Percentiles rank a stretch among this genome's conserved stretches.
phyloP scores from a whole-genome alignment of 2,329 filamentous ascomycete species.

The Didymellaceae sp. region DNA sequence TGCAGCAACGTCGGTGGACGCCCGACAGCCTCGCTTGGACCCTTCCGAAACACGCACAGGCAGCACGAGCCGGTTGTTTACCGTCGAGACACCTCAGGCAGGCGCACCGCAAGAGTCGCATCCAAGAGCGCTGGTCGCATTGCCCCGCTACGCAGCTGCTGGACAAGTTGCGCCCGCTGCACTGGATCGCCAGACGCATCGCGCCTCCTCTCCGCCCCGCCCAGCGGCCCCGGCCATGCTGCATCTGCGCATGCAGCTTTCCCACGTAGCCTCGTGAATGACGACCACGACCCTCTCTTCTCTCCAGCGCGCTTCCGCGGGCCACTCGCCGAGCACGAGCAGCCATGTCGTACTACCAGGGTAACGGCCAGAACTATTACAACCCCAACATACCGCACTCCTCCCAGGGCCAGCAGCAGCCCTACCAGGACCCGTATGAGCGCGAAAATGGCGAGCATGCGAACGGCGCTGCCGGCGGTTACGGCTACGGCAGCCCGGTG shows the following conservation, averaged over 20 bases:
- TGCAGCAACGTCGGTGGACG: slow-evolving; percentile 1
- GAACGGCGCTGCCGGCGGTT: slow-evolving; percentile 53
- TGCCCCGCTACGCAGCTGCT: slow-evolving; percentile 2
- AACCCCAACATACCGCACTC: slow-evolving; percentile 51
- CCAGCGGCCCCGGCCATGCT: slow-evolving; percentile 43
- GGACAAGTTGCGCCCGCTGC: slow-evolving; percentile 15
- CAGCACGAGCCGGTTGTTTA: slow-evolving; percentile 12
- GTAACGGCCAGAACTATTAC: slow-evolving; percentile 61
- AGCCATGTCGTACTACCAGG: slow-evolving; percentile 62
- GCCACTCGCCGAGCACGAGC: slow-evolving; percentile 19
- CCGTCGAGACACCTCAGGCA: slow-evolving; percentile 11
- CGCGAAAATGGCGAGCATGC: slow-evolving; percentile 79
- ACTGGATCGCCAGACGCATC: slow-evolving; percentile 15
- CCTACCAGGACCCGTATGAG: slow-evolving; percentile 48
- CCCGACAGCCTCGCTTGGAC: slow-evolving; percentile 25
- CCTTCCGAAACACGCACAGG: slow-evolving; percentile 24
- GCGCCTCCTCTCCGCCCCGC: slow-evolving; percentile 24
- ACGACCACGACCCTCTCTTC: slow-evolving; percentile 31
- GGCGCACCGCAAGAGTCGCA: slow-evolving; percentile 23
- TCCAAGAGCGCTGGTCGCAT: slow-evolving; percentile 19
- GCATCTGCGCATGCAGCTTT: slow-evolving; percentile 42
- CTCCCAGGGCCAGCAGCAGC: slow-evolving; percentile 46
- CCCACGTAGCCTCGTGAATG: slow-evolving; percentile 47
- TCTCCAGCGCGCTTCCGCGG: slow-evolving; percentile 23
- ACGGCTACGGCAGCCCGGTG: slow-evolving; percentile 48